Base-by-base conservation (phyloP, 2,329 filamentous ascomycete species). In the Didymosphaeria variabile region DNA sequence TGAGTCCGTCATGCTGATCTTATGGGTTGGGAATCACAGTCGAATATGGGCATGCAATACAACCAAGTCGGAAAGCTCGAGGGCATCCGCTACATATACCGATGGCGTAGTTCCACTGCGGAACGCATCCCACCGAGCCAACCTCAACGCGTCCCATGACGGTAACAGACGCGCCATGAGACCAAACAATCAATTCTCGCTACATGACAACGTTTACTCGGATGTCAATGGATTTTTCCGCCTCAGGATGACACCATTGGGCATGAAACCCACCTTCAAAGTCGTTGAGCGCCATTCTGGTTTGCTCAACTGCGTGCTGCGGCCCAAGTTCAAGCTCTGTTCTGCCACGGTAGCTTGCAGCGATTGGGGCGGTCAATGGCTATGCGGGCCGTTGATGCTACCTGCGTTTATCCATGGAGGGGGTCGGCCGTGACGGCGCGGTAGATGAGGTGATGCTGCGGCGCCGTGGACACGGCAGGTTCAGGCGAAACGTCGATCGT, bases 81-180 rank as follows among this genome's bases (percentile, higher is more conserved):
- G 70, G 71, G 66, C 63, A 64, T 51, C 46, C 65, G 65, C 66
- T 68, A 77, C 70, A 77, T 77, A 75, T 77, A 77, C 50, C 60
- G 57, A 60, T 55, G 56, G 31, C 40, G 60, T 55, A 60, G 63
- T 67, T 72, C 62, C 61, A 61, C 61, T 60, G 66, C 76, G 76
- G 75, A 77, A 73, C 61, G 66, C 70, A 70, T 75, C 72, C 72
- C 75, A 75, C 71, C 71, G 73, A 65, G 71, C 71, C 76, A 74
- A 75, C 75, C 62, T 67, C 65, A 62, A 71, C 63, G 71, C 72
- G 67, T 71, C 54, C 68, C 69, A 70, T 65, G 61, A 67, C 46
- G 65, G 64, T 47, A 36, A 17, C 2, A 67, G 53, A 63, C 67
- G 66, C 67, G 66, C 64, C 64, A 65, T 70, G 72, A 66, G 70